Conservation (phyloP, 225 moss, liverwort and hornwort genomes). For the Pleurozium schreberi region DNA sequence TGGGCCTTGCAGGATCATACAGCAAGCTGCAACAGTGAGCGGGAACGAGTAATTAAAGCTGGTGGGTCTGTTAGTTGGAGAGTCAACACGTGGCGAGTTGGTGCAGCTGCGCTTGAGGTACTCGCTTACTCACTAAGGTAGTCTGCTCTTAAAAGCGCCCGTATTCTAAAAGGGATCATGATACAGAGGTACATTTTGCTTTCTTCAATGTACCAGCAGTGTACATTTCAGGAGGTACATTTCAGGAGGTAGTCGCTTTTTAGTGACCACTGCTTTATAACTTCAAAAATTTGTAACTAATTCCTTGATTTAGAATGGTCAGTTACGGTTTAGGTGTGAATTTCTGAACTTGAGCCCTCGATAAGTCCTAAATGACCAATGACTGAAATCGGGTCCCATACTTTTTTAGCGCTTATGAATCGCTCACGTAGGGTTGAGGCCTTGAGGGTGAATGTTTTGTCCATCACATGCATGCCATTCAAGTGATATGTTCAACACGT, state of each 20-base stretch:
- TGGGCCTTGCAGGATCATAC: slow-evolving; percentile 45
- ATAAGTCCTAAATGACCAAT: no score
- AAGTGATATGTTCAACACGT: neutral
- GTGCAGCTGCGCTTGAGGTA: slow-evolving; percentile 58
- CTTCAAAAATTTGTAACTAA: no score
- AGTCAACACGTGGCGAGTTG: slow-evolving; percentile 59
- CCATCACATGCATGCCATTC: neutral
- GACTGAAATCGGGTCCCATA: neutral
- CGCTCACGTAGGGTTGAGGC: neutral
- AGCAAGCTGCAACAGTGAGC: slow-evolving; percentile 45
- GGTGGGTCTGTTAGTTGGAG: slow-evolving; percentile 54
- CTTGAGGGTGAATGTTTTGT: neutral
- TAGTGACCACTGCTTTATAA: no score
- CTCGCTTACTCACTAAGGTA: neutral
- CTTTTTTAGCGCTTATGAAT: neutral
- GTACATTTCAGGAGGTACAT: no score
- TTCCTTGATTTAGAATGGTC: no score
- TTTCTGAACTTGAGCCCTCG: no score
- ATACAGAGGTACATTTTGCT: no score
- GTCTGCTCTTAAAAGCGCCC: no score
- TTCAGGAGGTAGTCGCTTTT: no score
- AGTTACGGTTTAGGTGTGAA: no score
- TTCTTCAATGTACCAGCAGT: no score
- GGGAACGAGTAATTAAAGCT: slow-evolving; percentile 42
- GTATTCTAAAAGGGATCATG: no score